phyloP scores from a whole-genome alignment of 2,329 filamentous ascomycete genomes.

The Knufia petricola region DNA sequence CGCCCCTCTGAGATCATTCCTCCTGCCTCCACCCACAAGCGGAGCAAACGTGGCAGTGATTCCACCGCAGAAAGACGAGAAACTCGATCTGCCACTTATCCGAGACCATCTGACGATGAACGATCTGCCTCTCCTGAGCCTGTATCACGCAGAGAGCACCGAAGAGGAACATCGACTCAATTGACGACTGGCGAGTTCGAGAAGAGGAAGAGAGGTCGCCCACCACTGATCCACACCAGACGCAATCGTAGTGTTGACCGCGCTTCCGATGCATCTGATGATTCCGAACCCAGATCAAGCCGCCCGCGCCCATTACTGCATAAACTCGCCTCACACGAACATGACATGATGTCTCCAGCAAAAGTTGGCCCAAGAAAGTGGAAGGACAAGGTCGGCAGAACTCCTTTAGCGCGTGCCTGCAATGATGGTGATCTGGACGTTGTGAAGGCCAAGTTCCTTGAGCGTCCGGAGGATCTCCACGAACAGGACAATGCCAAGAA shows the following conservation, averaged over 20 bases:
- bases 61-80: slow-evolving; percentile 23
- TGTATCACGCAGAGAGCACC: slow-evolving; percentile 16
- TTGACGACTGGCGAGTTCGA: slow-evolving; percentile 18
- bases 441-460: slow-evolving; percentile 63
- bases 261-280: slow-evolving; percentile 26
- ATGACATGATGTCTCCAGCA: slow-evolving; percentile 51
- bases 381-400: slow-evolving; percentile 86
- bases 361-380: slow-evolving; percentile 69
- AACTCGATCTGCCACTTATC: slow-evolving; percentile 25
- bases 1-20: slow-evolving; percentile 20
- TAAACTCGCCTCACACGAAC: slow-evolving; percentile 33
- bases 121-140: slow-evolving; percentile 24
- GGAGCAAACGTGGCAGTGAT: slow-evolving; percentile 12
- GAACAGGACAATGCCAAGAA: slow-evolving; percentile 92
- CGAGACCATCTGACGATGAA: slow-evolving; percentile 21
- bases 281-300: slow-evolving; percentile 32
- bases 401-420: slow-evolving; percentile 79
- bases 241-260: slow-evolving; percentile 39
- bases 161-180: slow-evolving; percentile 24
- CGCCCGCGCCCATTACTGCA: slow-evolving; percentile 25
- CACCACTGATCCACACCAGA: slow-evolving; percentile 33
- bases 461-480: slow-evolving; percentile 80
- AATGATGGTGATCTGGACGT: slow-evolving; percentile 72
- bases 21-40: slow-evolving; percentile 16
- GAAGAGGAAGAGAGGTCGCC: slow-evolving; percentile 30